These are phyloP conservation scores for Dioscorea dumetorum DNA, from an alignment of 106 monocot species.

Conservation along the genomic window DNA sequence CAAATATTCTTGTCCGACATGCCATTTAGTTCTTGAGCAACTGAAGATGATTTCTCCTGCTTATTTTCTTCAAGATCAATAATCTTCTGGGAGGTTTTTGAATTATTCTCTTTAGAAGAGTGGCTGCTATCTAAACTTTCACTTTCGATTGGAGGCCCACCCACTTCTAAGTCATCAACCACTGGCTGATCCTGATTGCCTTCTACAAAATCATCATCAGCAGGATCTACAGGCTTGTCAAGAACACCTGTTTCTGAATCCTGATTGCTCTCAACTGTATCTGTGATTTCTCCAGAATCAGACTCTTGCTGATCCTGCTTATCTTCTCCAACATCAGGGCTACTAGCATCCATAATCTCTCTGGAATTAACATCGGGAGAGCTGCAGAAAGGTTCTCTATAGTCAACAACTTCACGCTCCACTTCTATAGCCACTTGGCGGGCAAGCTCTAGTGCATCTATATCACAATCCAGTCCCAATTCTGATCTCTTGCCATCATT, in stretches of 20 bases:
- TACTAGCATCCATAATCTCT: slow-evolving; percentile 8
- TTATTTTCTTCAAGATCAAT: slow-evolving; percentile 12
- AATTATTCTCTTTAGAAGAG: slow-evolving; percentile 18
- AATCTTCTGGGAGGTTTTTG: slow-evolving; percentile 8
- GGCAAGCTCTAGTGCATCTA: slow-evolving; percentile 70
- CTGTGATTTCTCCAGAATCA: background rate
- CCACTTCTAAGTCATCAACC: slow-evolving; percentile 8
- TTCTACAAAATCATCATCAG: slow-evolving; percentile 8
- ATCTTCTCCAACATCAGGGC: slow-evolving; percentile 15
- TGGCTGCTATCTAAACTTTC: slow-evolving; percentile 18
- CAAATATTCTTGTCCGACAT: slow-evolving; percentile 14
- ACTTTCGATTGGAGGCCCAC: slow-evolving; percentile 4
- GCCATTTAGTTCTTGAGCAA: slow-evolving; percentile 8
- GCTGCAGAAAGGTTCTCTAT: slow-evolving; percentile 63
- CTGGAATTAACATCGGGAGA: slow-evolving; percentile 42
- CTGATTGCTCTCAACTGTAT: no score
- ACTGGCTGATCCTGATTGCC: slow-evolving; percentile 11
- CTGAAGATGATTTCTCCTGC: slow-evolving; percentile 11
- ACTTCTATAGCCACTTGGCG: slow-evolving; percentile 77
- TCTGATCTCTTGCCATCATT: slow-evolving; percentile 14
- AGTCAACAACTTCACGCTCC: slow-evolving; percentile 65
- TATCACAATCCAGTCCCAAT: slow-evolving; percentile 40
- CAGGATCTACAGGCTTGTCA: no score
- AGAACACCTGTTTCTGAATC: no score
- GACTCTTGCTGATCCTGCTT: slow-evolving; percentile 8